A percentile compares a stretch with the other conserved stretches of the same genome.
Conservation (phyloP, 352 stramenopile genomes). For the Phytophthora sp. region DNA sequence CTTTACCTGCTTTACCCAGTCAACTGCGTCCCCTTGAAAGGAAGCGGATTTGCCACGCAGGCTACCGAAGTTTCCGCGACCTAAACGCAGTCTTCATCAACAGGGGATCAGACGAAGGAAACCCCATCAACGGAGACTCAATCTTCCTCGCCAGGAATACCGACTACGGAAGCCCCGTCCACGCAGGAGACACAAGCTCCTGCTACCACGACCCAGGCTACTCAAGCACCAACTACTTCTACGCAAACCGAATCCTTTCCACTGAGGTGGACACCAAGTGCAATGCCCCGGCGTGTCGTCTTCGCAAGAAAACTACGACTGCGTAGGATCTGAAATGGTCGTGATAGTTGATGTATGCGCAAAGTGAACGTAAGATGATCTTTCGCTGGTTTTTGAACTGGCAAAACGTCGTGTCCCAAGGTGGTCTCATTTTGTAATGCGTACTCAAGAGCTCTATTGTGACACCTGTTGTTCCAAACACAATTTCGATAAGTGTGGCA, state of each 20-base stretch:
- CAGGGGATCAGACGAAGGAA: neutral
- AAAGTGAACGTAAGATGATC: too few relatives aligned
- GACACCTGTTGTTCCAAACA: too few relatives aligned
- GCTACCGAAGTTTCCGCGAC: neutral
- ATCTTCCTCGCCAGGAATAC: too few relatives aligned
- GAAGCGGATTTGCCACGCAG: conserved; percentile 6
- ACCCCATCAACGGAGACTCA: conserved; percentile 2
- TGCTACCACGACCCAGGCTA: neutral
- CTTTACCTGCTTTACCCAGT: conserved; percentile 4
- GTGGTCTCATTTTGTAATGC: too few relatives aligned
- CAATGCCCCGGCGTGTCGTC: conserved; percentile 1
- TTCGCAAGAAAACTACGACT: neutral
- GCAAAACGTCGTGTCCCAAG: too few relatives aligned
- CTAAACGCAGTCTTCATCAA: neutral
- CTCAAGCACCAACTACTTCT: neutral
- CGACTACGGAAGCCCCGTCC: neutral
- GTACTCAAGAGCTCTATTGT: too few relatives aligned
- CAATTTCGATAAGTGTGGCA: too few relatives aligned
- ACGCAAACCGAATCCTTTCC: neutral
- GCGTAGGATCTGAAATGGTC: too few relatives aligned
- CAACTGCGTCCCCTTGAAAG: conserved; percentile 26
- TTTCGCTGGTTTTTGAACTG: too few relatives aligned
- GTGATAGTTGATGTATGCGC: too few relatives aligned
- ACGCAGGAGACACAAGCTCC: neutral
- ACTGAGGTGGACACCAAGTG: neutral